Percentiles rank a stretch among this genome's conserved stretches.
Conservation (phyloP, 2,329 filamentous ascomycete species). For the Capronia epimyces region DNA sequence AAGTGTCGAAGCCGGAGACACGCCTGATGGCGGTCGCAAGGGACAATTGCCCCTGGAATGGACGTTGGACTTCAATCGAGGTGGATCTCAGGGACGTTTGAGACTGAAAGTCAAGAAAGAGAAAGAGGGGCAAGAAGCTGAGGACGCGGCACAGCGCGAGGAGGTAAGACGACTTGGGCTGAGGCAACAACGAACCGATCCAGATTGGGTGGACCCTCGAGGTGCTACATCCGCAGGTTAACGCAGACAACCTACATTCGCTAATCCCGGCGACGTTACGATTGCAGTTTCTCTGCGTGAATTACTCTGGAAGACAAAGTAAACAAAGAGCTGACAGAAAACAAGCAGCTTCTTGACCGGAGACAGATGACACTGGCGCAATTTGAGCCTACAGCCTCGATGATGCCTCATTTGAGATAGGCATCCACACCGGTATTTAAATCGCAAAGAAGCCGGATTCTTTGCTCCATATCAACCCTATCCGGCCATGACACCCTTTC, state of each 20-base stretch:
- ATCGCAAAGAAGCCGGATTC: too few species aligned
- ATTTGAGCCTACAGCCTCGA: too few species aligned
- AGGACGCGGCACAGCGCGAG: constrained; percentile 19
- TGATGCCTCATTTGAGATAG: too few species aligned
- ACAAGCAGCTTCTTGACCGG: too few species aligned
- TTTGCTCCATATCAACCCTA: too few species aligned
- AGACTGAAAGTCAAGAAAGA: constrained; percentile 27
- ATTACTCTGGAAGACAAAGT: too few species aligned
- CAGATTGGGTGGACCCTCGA: constrained; percentile 15
- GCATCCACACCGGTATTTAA: too few species aligned
- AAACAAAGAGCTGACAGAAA: too few species aligned
- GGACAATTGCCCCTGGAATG: constrained; percentile 26
- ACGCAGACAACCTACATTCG: background rate
- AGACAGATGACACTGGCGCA: too few species aligned
- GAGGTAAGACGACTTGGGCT: constrained; percentile 15
- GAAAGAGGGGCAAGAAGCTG: constrained; percentile 24
- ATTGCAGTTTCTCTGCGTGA: too few species aligned
- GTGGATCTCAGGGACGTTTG: constrained; percentile 23
- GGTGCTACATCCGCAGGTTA: background rate
- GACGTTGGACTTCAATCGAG: constrained; percentile 24
- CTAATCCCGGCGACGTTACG: too few species aligned
- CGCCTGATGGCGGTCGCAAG: constrained; percentile 19
- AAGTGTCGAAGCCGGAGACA: constrained; percentile 22
- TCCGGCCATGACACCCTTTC: too few species aligned
- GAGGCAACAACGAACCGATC: constrained; percentile 16